Percentiles rank a stretch among this genome's conserved stretches.
Evolutionary conservation across 1,284 basidiomycete genomes (phyloP).

Genomic region (Boletus smithii): DNA sequence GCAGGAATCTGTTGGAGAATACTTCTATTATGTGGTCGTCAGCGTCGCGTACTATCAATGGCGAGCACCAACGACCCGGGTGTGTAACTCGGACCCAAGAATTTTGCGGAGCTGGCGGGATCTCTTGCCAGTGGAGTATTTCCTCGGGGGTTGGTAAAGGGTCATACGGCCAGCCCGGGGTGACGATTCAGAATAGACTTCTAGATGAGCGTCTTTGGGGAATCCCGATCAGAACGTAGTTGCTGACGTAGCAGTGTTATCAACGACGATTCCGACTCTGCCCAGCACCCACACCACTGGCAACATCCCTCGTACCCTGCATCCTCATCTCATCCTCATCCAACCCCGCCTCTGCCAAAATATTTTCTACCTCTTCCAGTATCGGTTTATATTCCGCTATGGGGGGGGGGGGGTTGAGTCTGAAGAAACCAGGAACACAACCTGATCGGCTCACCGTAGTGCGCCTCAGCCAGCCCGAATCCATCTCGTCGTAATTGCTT

Average conservation of each 20-base stretch:
- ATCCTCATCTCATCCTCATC: slow-evolving; percentile 76
- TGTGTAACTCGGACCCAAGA: no score
- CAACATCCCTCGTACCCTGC: slow-evolving; percentile 32
- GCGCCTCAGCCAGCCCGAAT: slow-evolving; percentile 68
- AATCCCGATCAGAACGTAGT: neutral
- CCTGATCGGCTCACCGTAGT: slow-evolving; percentile 49
- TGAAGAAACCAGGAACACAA: neutral
- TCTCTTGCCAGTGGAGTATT: no score
- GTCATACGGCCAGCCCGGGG: no score
- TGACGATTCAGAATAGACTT: no score
- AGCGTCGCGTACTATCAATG: no score
- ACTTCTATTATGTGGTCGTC: no score
- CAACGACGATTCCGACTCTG: slow-evolving; percentile 54
- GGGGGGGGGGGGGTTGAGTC: slow-evolving; percentile 3
- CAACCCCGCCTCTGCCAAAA: slow-evolving; percentile 81
- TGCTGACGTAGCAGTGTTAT: slow-evolving; percentile 6
- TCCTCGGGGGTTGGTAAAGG: no score
- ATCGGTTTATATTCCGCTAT: slow-evolving; percentile 73
- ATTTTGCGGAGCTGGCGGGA: no score
- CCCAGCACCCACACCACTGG: slow-evolving; percentile 19
- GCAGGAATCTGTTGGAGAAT: no score
- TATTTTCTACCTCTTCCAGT: slow-evolving; percentile 79
- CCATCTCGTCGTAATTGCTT: slow-evolving; percentile 80
- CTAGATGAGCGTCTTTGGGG: no score
- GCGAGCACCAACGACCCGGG: no score